Percentiles rank a stretch among this genome's conserved stretches.
Evolutionary conservation across 2,329 filamentous ascomycete species (phyloP).

Genomic region (Fusarium foetens): DNA sequence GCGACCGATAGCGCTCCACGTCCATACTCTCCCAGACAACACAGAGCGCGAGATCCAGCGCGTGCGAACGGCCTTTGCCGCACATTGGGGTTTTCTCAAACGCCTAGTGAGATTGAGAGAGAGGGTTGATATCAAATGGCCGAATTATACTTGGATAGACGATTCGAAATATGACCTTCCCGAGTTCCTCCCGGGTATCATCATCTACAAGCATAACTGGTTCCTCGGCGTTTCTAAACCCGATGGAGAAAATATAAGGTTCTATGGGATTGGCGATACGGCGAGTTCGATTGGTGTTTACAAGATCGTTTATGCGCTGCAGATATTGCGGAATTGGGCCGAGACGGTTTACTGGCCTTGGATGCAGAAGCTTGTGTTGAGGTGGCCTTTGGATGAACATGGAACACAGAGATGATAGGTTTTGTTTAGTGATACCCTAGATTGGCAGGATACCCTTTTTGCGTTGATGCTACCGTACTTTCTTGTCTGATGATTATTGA

Average conservation of each 20-base stretch:
- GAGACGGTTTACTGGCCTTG: slow-evolving; percentile 3
- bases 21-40: not conserved
- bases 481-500: not conserved
- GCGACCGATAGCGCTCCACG: not conserved
- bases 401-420: not conserved
- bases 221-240: not conserved
- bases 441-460: not conserved
- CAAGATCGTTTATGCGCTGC: slow-evolving; percentile 1
- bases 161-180: not conserved
- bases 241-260: not conserved
- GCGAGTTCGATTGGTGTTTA: not conserved
- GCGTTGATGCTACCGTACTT: not conserved
- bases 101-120: not conserved
- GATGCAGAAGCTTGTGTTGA: not conserved
- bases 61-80: not conserved
- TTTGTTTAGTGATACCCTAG: not conserved
- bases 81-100: not conserved
- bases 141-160: not conserved
- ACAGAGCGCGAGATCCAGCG: not conserved
- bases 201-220: not conserved
- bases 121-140: not conserved
- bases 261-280: slow-evolving; percentile 1
- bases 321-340: not conserved
- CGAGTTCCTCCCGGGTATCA: not conserved
- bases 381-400: not conserved